phyloP scores from a whole-genome alignment of 495 filamentous ascomycete genomes.

The Saxispiralis lemnorum region DNA sequence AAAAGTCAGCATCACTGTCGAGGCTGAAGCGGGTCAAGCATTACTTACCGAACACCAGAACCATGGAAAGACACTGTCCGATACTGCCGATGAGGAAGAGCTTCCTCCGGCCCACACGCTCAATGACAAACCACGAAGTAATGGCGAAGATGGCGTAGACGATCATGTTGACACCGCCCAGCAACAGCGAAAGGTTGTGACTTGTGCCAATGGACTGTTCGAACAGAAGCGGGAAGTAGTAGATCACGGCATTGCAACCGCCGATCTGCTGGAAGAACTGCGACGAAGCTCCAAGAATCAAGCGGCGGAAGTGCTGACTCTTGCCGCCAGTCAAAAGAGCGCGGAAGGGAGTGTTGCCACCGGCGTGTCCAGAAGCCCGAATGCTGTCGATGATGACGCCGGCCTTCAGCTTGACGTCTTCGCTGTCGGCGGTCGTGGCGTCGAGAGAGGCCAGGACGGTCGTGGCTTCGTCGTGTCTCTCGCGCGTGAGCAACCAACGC shows the following conservation, averaged over 20 bases:
- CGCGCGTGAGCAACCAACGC: constrained; percentile 53
- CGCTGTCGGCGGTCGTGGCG: constrained; percentile 39
- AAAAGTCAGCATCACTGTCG: no score
- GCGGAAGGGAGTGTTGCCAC: constrained; percentile 34
- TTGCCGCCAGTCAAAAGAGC: constrained; percentile 44
- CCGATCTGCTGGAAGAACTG: constrained; percentile 69
- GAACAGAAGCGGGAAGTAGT: constrained; percentile 68
- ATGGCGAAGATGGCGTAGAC: constrained; percentile 65
- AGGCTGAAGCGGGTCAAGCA: no score
- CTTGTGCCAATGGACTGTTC: constrained; percentile 40
- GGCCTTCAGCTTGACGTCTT: constrained; percentile 38
- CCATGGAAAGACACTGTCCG: constrained; percentile 55
- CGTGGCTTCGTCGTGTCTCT: constrained; percentile 49
- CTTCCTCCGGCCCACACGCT: constrained; percentile 53
- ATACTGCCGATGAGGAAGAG: constrained; percentile 52
- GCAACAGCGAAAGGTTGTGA: constrained; percentile 44
- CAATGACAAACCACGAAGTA: constrained; percentile 66
- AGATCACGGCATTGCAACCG: constrained; percentile 68
- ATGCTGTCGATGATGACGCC: constrained; percentile 49
- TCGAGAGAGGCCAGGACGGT: constrained; percentile 52
- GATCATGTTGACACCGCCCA: constrained; percentile 67
- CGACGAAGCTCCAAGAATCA: constrained; percentile 41
- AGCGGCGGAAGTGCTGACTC: constrained; percentile 47
- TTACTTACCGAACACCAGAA: constrained; percentile 48
- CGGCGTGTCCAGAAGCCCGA: constrained; percentile 37